These are phyloP conservation scores for Brassica nigra DNA, from an alignment of 345 rosid genomes.

Conservation along the genomic window DNA sequence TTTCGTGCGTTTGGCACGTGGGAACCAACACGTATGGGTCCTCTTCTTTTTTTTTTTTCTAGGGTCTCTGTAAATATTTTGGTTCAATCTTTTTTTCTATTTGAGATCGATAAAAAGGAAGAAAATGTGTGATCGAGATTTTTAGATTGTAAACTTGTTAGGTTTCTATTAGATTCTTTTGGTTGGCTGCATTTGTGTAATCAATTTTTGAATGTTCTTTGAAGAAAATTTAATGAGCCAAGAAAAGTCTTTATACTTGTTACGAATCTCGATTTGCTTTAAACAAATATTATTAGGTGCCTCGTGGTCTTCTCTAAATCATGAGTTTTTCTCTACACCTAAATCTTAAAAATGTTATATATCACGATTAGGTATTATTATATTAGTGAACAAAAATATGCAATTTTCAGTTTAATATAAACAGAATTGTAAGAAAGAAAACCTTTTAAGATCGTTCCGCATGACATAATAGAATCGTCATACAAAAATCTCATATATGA, in stretches of 20 bases:
- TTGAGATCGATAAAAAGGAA: conserved; percentile 24
- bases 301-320: background rate
- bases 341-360: background rate
- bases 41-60: background rate
- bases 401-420: background rate
- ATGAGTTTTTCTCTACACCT: background rate
- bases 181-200: conserved; percentile 18
- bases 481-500: background rate
- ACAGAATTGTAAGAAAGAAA: background rate
- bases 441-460: background rate
- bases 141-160: conserved; percentile 14
- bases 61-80: conserved; percentile 3
- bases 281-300: background rate
- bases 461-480: no score
- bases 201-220: conserved; percentile 3
- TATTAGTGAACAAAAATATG: no score
- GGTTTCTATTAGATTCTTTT: conserved; percentile 20
- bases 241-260: background rate
- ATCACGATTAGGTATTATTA: background rate
- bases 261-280: background rate
- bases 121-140: conserved; percentile 27
- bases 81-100: background rate
- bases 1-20: conserved; percentile 40
- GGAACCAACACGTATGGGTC: conserved; percentile 27
- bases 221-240: background rate